Percentiles rank a stretch among this genome's conserved stretches.
phyloP scores from a whole-genome alignment of 228 moss, liverwort and hornwort species.

The Sphagnum magellanicum region DNA sequence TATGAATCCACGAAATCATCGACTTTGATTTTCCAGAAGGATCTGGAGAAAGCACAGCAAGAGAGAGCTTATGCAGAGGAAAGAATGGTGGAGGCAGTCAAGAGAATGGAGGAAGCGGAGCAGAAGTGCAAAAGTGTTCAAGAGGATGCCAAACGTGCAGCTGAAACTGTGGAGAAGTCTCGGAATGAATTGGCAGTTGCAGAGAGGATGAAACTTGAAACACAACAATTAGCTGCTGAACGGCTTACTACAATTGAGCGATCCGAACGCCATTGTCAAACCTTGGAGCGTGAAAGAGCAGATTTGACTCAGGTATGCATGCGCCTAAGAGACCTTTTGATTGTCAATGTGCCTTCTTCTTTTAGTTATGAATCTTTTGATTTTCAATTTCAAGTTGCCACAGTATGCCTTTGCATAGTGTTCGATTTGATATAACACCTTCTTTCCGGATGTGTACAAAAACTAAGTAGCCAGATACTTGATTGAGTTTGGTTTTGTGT shows the following conservation, averaged over 20 bases:
- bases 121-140: slow-evolving; percentile 31
- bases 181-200: slow-evolving; percentile 30
- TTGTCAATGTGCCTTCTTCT: background rate
- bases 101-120: slow-evolving; percentile 64
- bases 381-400: background rate
- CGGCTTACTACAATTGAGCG: slow-evolving; percentile 51
- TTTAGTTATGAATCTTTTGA: background rate
- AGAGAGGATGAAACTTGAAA: slow-evolving; percentile 66
- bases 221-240: slow-evolving; percentile 59
- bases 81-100: slow-evolving; percentile 30
- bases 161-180: slow-evolving; percentile 57
- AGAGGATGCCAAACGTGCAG: slow-evolving; percentile 43
- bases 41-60: slow-evolving; percentile 48
- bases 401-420: background rate
- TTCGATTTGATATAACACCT: background rate
- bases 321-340: no score
- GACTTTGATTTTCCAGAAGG: slow-evolving; percentile 31
- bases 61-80: slow-evolving; percentile 52
- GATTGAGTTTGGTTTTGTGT: background rate
- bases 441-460: background rate
- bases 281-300: slow-evolving; percentile 49
- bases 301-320: slow-evolving; percentile 30
- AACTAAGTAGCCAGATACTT: background rate
- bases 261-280: slow-evolving; percentile 41
- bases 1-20: slow-evolving; percentile 35